Evolutionary conservation across 345 rosid genomes (phyloP).

Genomic region (Aurinia saxatilis): DNA sequence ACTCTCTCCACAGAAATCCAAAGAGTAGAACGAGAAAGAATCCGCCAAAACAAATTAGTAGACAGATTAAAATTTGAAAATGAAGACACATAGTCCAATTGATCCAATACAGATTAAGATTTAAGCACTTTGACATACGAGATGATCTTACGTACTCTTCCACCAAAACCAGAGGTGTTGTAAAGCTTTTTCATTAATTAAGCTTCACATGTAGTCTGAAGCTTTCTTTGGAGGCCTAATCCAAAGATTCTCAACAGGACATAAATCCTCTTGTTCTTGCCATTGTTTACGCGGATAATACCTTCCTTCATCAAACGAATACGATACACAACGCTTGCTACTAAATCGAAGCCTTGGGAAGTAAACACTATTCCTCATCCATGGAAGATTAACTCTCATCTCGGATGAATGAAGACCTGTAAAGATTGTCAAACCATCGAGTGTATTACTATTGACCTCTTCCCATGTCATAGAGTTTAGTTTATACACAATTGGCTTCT

Average conservation of each 20-base stretch:
- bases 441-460: not conserved
- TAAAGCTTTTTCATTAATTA: not conserved
- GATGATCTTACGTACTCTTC: not conserved
- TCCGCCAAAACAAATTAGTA: not conserved
- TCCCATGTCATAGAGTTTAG: not conserved
- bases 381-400: conserved; percentile 19
- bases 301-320: conserved; percentile 18
- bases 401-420: not conserved
- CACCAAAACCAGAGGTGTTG: not conserved
- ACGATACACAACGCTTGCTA: conserved; percentile 12
- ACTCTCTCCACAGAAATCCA: too few relatives aligned
- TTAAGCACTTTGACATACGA: not conserved
- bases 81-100: not conserved
- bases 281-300: conserved; percentile 28
- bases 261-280: conserved; percentile 26
- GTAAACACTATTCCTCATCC: conserved; percentile 23
- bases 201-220: conserved; percentile 8
- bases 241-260: conserved; percentile 21
- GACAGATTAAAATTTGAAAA: not conserved
- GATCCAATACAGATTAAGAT: too few relatives aligned
- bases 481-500: conserved; percentile 12
- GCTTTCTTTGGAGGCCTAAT: conserved; percentile 12
- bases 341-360: conserved; percentile 13
- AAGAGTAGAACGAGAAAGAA: not conserved
- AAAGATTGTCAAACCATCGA: conserved; percentile 15